Base-by-base conservation (phyloP, 805 yeast species). In the Yarrowia divulgata region DNA sequence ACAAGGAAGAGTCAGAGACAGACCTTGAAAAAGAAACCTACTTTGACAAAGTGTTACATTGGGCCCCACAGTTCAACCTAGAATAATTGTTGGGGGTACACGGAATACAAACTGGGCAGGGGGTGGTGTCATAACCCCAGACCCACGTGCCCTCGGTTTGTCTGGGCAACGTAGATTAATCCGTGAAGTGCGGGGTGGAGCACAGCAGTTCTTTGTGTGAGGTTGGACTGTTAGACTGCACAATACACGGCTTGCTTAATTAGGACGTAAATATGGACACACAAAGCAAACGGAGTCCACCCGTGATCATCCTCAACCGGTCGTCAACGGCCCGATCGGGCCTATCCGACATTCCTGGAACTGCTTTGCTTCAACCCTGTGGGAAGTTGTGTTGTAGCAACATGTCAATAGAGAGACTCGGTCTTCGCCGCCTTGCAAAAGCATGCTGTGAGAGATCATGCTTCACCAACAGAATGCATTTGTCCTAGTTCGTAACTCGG, bases 181-280 rank as follows among this genome's bases (percentile, higher is more conserved):
- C 60, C 60, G 45, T 52, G 1, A 23, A 23, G 60, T 39, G 60
- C 45, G 60, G 45, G 58, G 58, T 4, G 58, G 3, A 18, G 5
- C 29, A 13, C 40, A 9, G 9, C 6, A 23, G 6, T 52, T 48
- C 52, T 48, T 48, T 49, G 39, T 49, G 13, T 7, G 37, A n/a
- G 29, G 29, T 13, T 37, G 29, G 29, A n/a, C 46, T 13, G 29
- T 54, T 54, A 13, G n/a, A 14, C 58, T 39, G 45, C 34, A 19
- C 6, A 37, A n/a, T 54, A 54, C 60, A 54, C 60, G 35, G 45
- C 60, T 23, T 37, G 60, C 60, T 54, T 54, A 39, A n/a, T 54
- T 37, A 1, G 45, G 45, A 19, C 32, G 8, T 32, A 49, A 32
- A 49, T n/a, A 12, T 18, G n/a, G 57, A n/a, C 23, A 12, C 23